Evolutionary conservation across 2,329 filamentous ascomycete genomes (phyloP).

Genomic region (Colletotrichum tanaceti): DNA sequence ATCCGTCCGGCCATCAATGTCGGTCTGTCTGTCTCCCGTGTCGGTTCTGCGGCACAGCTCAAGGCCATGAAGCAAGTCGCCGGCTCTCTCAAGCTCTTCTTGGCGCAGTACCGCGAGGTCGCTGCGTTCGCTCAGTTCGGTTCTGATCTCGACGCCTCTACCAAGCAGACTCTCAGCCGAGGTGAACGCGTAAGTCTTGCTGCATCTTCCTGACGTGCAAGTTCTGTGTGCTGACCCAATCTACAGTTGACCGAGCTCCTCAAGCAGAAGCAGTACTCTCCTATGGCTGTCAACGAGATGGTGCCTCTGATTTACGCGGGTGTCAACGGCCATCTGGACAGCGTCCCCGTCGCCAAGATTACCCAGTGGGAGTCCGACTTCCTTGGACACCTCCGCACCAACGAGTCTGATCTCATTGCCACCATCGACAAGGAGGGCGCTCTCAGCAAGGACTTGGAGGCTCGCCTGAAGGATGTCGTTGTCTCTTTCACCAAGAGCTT

Average conservation of each 20-base stretch:
- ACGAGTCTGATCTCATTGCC: conserved; percentile 84
- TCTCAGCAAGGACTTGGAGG: conserved; percentile 93
- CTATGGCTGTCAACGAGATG: conserved; percentile 99
- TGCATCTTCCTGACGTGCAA: no score
- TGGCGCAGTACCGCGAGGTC: conserved; percentile 99
- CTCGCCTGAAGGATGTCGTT: conserved; percentile 82
- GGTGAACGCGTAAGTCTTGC: conserved; percentile 97
- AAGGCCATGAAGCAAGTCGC: conserved; percentile 99
- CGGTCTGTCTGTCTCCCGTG: conserved; percentile 99
- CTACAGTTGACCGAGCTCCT: conserved; percentile 88
- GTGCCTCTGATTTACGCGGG: conserved; percentile 99
- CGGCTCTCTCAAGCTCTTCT: conserved; percentile 99
- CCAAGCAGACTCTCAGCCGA: conserved; percentile 97
- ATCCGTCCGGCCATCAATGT: conserved; percentile 99
- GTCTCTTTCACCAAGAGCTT: conserved; percentile 94
- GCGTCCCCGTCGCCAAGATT: conserved; percentile 89
- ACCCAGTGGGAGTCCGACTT: conserved; percentile 95
- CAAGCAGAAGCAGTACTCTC: conserved; percentile 99
- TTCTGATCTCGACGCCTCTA: conserved; percentile 98
- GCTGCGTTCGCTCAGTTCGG: conserved; percentile 99
- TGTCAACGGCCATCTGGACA: conserved; percentile 97
- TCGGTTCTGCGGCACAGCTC: conserved; percentile 98
- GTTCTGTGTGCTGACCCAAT: no score
- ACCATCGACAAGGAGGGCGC: conserved; percentile 96
- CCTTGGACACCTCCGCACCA: conserved; percentile 89